Base-by-base conservation (phyloP, 192 early-diverging fungal species). In the Coemansia sp. region DNA sequence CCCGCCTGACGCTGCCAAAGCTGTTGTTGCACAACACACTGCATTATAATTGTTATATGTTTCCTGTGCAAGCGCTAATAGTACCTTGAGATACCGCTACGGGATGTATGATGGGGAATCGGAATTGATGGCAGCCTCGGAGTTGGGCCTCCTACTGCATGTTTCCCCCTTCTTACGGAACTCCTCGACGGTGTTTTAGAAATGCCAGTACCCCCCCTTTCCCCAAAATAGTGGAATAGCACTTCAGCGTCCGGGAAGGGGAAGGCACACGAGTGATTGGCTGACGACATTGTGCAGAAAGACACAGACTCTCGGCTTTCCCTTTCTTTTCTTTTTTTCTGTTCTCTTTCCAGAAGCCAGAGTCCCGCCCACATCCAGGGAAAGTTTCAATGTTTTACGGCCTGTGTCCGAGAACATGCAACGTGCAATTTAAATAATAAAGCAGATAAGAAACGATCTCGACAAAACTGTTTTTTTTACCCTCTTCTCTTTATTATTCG, bases 241-340 rank as follows among this genome's bases (percentile, higher is more conserved):
- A 30, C 28, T n/a, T n/a, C n/a, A n/a, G n/a, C n/a, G n/a, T n/a
- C n/a, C n/a, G n/a, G n/a, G n/a, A 30, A 30, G 28, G 28, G 28
- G 28, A 2, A n/a, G n/a, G n/a, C 38, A 16, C 14, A 16, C 16
- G 14, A 44, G 4, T 44, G 38, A 44, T 44, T 44, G 38, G 38
- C 38, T 44, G 57, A 57, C 27, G 54, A 65, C 54, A 44, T 44
- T 9, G 38, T 7, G 30, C 16, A 25, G 54, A 55, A 25, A 55
- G 55, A 6, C n/a, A 8, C 28, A 10, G 55, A 16, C 31, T 56
- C n/a, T n/a, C n/a, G 27, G 31, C 1, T 30, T 44, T 26, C 30
- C 49, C 44, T 27, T 30, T 64, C 48, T 23, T 55, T 54, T 31
- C 44, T 27, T 30, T 64, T 55, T 23, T 55, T 54, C 22, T 25